Evolutionary conservation across 164 flowering plant genomes (phyloP), one percentile per base, ranked within the genome.

Genomic region (Saururus chinensis): DNA sequence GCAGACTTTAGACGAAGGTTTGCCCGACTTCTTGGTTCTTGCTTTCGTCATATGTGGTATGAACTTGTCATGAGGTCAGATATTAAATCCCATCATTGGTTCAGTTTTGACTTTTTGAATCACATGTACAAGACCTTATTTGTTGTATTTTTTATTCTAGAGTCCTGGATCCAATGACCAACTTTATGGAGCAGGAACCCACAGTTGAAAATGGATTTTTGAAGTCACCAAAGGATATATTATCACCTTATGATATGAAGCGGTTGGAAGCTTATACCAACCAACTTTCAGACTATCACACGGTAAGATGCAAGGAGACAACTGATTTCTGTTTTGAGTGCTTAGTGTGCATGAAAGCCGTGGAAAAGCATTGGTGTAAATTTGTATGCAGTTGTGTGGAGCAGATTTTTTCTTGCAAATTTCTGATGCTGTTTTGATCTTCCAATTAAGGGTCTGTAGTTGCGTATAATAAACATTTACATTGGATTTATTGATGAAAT

Each of bases 31-130:
- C 45, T 87, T 72, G 64, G 68, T 30, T 59, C 65, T 57, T 70
- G 68, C 66, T 95, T 91, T 56, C 77, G 80, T 17, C 17, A 68
- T 16, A 80, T 95, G 93, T 87, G 89, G 40, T 84, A 76, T 74
- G 86, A 82, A 66, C 96, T 95, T 73, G 86, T 91, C 4, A 82
- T 91, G 92, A 95, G 96, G 99, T 90, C 25, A 66, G 85, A 65
- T 26, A 65, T 30, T 20, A 7, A 20, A 58, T 22, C 4, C 3
- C 35, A 10, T 24, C 12, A 20, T 14, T 14, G 14, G 49, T 17
- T 60, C 57, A 17, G 12, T 7, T 12, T 63, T 12, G 30, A 35
- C 4, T 9, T 52, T 53, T 51, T 23, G 35, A 19, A 35, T n/a
- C 4, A 37, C 4, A 4, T 19, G 23, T 10, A 20, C 10, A 11